Evolutionary conservation across 2,329 filamentous ascomycete genomes (phyloP).

Genomic region (Fusarium sp.): DNA sequence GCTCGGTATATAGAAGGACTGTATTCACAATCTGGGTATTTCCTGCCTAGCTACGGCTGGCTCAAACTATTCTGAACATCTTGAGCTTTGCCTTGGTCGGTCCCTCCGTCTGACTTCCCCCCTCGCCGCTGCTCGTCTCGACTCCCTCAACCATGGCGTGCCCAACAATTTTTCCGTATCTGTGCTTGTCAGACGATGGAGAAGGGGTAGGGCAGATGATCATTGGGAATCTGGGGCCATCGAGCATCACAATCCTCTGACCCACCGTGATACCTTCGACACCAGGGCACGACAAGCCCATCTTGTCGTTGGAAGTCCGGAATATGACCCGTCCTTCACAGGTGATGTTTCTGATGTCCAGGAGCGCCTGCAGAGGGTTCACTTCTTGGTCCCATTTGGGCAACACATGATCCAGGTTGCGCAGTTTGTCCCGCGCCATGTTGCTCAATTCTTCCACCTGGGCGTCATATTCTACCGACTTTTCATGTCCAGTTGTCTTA

Average conservation of each 20-base stretch:
- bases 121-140: background rate
- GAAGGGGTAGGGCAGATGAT: background rate
- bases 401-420: background rate
- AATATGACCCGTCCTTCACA: background rate
- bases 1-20: background rate
- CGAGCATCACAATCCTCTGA: background rate
- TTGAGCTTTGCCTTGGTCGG: background rate
- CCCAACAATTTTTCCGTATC: background rate
- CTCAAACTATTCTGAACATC: background rate
- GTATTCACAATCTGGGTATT: background rate
- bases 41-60: background rate
- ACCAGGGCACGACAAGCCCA: background rate
- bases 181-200: background rate
- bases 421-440: background rate
- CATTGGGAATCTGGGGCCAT: background rate
- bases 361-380: background rate
- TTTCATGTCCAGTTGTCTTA: background rate
- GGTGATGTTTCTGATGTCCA: background rate
- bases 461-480: background rate
- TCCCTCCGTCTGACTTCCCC: background rate
- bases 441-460: background rate
- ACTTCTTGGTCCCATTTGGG: background rate
- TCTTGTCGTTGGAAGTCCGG: background rate
- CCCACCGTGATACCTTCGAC: background rate
- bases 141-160: background rate